These are phyloP conservation scores for Venturia oleaginea DNA, from an alignment of 2,329 filamentous ascomycete species.

Conservation along the genomic window DNA sequence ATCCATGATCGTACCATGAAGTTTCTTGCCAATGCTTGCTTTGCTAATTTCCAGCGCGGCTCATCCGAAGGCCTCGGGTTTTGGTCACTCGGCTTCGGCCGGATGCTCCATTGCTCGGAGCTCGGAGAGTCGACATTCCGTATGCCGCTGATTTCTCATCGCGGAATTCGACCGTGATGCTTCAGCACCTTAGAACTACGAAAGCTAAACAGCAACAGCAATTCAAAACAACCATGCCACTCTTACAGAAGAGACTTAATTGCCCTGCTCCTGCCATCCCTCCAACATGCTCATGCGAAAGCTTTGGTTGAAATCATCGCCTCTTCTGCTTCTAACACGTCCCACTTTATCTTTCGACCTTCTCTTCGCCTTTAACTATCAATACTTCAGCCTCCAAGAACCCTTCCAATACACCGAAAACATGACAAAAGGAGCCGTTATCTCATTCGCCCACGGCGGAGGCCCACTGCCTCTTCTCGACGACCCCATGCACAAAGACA, in stretches of 20 bases:
- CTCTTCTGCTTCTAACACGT: background rate
- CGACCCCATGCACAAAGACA: slow-evolving; percentile 43
- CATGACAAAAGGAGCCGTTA: slow-evolving; percentile 28
- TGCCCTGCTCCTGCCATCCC: background rate
- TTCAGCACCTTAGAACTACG: background rate
- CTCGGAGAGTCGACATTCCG: background rate
- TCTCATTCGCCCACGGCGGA: slow-evolving; percentile 32
- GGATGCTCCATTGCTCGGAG: background rate
- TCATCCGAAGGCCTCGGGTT: too few species aligned
- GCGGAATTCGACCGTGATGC: background rate
- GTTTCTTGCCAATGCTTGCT: too few species aligned
- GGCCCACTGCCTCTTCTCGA: slow-evolving; percentile 50
- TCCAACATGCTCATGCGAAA: background rate
- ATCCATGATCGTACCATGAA: too few species aligned
- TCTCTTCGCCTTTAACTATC: background rate
- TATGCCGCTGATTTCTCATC: background rate
- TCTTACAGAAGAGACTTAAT: background rate
- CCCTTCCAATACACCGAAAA: background rate
- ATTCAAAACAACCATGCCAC: background rate
- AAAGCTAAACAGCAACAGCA: background rate
- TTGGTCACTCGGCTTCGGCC: background rate
- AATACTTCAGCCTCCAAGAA: slow-evolving; percentile 6
- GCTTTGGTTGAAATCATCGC: background rate
- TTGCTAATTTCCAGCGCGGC: background rate
- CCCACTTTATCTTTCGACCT: background rate